Base-by-base conservation (phyloP, 129 eudicot genomes). In the Flaveria ramosissima region DNA sequence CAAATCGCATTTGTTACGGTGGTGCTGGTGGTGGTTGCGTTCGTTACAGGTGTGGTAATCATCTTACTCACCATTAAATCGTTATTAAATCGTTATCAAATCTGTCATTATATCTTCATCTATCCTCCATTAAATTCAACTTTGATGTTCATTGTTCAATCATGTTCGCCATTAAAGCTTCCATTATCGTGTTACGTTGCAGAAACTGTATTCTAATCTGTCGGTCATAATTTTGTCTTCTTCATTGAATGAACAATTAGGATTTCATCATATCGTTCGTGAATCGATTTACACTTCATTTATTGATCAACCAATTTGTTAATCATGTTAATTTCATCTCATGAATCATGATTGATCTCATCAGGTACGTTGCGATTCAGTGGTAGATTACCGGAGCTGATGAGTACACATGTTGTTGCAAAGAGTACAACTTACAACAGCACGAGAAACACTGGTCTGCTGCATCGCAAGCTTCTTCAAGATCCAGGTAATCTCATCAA, bases 401-500 rank as follows among this genome's bases (percentile, higher is more conserved):
- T 9, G 9, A 52, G 71, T 53, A 69, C 77, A 19, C n/a, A 10
- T 45, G 63, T 53, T 70, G 27, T n/a, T 71, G 73, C 82, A 32
- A 45, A 27, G 55, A 45, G 75, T 77, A 64, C 57, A 26, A 36
- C 64, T 32, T 46, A 47, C 76, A 83, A 62, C 71, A 73, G 55
- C 64, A 23, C 47, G 42, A 55, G 73, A n/a, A 46, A 71, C 59
- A 7, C 82, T 10, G 46, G 64, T 56, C 85, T 84, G 1, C 90
- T 84, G 1, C 90, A 85, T 75, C 92, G 97, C 74, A 92, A 87
- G 89, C 90, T 92, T 27, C 88, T 91, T 66, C 81, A 60, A 7
- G 57, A 55, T 24, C 79, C 63, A 45, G 96, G 96, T 90, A 87
- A 80, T 12, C 13, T 73, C 45, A 36, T 0, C 46, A 13, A 74